Base-by-base conservation (phyloP, 2,329 filamentous ascomycete genomes). In the Alternaria sp. region DNA sequence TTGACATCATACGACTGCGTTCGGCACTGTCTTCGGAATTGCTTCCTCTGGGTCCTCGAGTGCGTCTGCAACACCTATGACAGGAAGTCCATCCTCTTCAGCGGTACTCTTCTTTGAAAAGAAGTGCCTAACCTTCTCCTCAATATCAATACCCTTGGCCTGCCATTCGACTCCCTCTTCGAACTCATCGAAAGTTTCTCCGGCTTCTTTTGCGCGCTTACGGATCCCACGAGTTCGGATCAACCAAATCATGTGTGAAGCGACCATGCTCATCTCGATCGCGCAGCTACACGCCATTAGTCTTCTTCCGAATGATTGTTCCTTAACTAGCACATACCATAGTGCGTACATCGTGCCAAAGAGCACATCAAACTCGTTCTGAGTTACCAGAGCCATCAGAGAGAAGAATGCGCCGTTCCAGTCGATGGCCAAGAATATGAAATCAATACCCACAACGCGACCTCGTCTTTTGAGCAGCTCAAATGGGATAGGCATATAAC, bases 341-440 rank as follows among this genome's bases (percentile, higher is more conserved):
- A 86, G 69, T 48, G 87, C 84, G 70, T 89, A 89, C 65, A 87
- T 74, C 0, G 85, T 80, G 0, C 86, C 86, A 8, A 86, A 87
- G 0, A 89, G 72, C 3, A 86, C 74, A 64, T 89, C 87, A 66
- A 89, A 89, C 1, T 81, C 82, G 11, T 83, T 81, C 65, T 89
- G 86, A 0, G 84, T 85, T 40, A 84, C 86, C 5, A 88, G 74
- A 0, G 86, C 85, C 79, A 89, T 82, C 14, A 89, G 81, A 0
- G 86, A 88, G 72, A 89, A 89, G 54, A 89, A 81, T 0, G 86
- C 87, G 0, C 87, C 87, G 2, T 81, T 69, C 65, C 83, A 87
- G 68, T 90, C 87, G 66, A 89, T 85, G 0, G 77, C 71, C 5
- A 89, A 70, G 65, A 90, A 90, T 0, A 86, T 66, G 69, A 82